These are phyloP conservation scores for Scheffersomyces lignosus DNA, from an alignment of 805 yeast genomes.

Conservation along the genomic window DNA sequence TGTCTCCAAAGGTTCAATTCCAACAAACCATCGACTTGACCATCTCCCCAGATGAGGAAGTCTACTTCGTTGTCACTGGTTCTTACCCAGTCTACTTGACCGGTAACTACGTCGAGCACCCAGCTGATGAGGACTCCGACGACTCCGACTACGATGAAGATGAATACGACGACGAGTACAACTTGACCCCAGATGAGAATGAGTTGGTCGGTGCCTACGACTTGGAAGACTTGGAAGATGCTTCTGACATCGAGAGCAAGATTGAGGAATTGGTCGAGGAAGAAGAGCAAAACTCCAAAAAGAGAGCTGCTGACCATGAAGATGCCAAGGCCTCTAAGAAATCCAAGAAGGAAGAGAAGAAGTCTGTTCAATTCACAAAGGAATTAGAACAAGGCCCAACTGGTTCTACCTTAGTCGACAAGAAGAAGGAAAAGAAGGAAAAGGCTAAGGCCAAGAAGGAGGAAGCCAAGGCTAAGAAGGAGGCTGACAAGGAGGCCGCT, in stretches of 20 bases:
- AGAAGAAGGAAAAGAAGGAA: slow-evolving; percentile 20
- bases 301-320: slow-evolving; percentile 35
- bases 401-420: slow-evolving; percentile 38
- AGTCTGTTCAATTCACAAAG: slow-evolving; percentile 80
- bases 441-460: slow-evolving; percentile 24
- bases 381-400: slow-evolving; percentile 95
- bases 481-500: slow-evolving; percentile 23
- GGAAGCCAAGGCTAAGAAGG: slow-evolving; percentile 26
- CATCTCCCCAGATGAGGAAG: slow-evolving; percentile 91
- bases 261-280: slow-evolving; percentile 73
- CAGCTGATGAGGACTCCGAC: slow-evolving; percentile 72
- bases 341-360: slow-evolving; percentile 50
- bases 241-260: slow-evolving; percentile 68
- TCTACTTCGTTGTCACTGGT: slow-evolving; percentile 92
- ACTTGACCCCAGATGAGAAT: slow-evolving; percentile 76
- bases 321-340: slow-evolving; percentile 26
- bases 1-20: slow-evolving; percentile 78
- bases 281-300: slow-evolving; percentile 45
- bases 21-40: slow-evolving; percentile 93
- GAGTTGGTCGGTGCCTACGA: slow-evolving; percentile 57
- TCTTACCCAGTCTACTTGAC: slow-evolving; percentile 88
- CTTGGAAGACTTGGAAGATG: slow-evolving; percentile 64
- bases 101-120: slow-evolving; percentile 97
- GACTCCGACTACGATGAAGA: slow-evolving; percentile 50
- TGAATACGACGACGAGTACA: slow-evolving; percentile 57